phyloP scores from a whole-genome alignment of 2,329 filamentous ascomycete species.

The Colletotrichum sp. region DNA sequence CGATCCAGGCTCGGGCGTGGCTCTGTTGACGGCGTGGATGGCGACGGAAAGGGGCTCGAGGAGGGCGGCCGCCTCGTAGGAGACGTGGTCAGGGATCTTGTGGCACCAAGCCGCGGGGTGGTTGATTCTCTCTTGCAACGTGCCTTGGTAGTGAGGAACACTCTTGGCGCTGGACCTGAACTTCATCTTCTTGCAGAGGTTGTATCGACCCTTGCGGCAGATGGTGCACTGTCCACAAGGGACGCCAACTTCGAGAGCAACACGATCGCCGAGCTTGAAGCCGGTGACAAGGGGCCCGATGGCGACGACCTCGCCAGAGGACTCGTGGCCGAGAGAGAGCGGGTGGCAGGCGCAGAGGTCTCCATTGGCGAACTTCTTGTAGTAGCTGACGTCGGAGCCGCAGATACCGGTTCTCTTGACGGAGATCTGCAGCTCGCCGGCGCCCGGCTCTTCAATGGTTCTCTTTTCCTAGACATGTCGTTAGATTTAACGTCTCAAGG shows the following conservation, averaged over 20 bases:
- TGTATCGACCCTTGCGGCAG: constrained; percentile 62
- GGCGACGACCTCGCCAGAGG: constrained; percentile 62
- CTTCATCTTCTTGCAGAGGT: constrained; percentile 65
- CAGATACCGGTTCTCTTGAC: constrained; percentile 72
- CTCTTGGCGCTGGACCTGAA: constrained; percentile 68
- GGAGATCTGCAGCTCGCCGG: constrained; percentile 67
- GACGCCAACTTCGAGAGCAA: constrained; percentile 63
- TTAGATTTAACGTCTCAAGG: constrained; percentile 21
- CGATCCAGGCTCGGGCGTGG: constrained; percentile 55
- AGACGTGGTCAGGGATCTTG: constrained; percentile 65
- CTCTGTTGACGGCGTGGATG: constrained; percentile 65
- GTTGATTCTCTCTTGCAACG: constrained; percentile 67
- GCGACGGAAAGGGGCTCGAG: constrained; percentile 68
- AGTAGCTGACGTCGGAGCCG: constrained; percentile 74
- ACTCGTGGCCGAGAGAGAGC: constrained; percentile 69
- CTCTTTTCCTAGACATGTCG: constrained; percentile 49
- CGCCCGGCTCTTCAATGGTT: constrained; percentile 49
- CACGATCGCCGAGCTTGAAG: constrained; percentile 61
- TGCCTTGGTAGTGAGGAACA: constrained; percentile 68
- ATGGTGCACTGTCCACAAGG: constrained; percentile 57
- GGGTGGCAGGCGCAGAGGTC: constrained; percentile 71
- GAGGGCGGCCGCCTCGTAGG: constrained; percentile 64
- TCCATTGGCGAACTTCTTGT: constrained; percentile 75
- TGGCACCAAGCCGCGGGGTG: constrained; percentile 68
- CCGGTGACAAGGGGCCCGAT: constrained; percentile 58